phyloP scores from a whole-genome alignment of 257 asterid species.

The Scutellaria minor region DNA sequence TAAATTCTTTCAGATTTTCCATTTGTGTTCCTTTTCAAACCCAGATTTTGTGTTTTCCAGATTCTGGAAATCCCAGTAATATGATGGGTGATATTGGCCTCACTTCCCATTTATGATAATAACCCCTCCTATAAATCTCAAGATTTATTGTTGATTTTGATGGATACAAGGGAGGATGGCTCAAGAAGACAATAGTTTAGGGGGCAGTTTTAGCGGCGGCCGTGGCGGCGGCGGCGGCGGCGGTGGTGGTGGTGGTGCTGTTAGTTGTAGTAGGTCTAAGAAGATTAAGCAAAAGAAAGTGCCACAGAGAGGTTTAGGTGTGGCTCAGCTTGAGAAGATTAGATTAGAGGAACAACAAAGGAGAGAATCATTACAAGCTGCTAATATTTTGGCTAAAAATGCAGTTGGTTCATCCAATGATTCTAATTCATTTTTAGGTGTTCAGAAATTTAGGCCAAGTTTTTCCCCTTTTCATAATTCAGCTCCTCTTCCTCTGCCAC shows the following conservation, averaged over 20 bases:
- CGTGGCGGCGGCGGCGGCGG: conserved; percentile 27
- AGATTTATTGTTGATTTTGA: conserved; percentile 43
- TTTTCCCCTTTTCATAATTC: conserved; percentile 41
- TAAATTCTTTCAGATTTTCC: conserved; percentile 43
- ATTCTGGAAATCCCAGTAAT: conserved; percentile 49
- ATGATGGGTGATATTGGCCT: conserved; percentile 50
- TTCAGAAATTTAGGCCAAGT: conserved; percentile 45
- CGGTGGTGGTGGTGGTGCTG: not conserved
- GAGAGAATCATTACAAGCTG: conserved; percentile 50
- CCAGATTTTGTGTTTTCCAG: conserved; percentile 46
- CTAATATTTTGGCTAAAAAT: conserved; percentile 42
- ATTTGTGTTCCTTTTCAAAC: conserved; percentile 29
- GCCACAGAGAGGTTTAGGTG: conserved; percentile 94
- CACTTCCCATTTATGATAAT: conserved; percentile 41
- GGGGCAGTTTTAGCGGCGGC: conserved; percentile 42
- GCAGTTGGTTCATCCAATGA: conserved; percentile 45
- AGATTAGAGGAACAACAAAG: conserved; percentile 75
- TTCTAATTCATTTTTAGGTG: conserved; percentile 35
- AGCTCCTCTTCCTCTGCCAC: conserved; percentile 35
- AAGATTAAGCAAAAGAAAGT: conserved; percentile 75
- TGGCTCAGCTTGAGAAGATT: conserved; percentile 91
- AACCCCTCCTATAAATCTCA: conserved; percentile 47
- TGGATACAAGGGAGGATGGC: conserved; percentile 62
- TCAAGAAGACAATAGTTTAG: conserved; percentile 57
- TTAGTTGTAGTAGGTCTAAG: conserved; percentile 42